Evolutionary conservation across 176 grass and related monocot genomes (phyloP).

Genomic region (Phyllostachys edulis): DNA sequence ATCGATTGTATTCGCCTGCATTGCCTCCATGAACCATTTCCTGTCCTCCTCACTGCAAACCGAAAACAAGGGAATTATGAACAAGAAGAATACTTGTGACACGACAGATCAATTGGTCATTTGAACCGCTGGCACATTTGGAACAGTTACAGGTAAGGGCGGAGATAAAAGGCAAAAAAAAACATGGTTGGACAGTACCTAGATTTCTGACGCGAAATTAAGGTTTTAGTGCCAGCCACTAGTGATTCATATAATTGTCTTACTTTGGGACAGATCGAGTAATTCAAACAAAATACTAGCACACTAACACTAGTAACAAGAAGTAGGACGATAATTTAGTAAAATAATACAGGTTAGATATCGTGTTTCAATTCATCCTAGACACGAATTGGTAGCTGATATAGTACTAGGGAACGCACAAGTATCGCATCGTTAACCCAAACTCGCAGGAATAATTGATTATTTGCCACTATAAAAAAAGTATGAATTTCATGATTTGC

Average conservation of each 20-base stretch:
- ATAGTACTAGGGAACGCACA: neutral
- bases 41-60: conserved; percentile 69
- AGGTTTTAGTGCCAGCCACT: neutral
- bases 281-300: too few species aligned
- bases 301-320: neutral
- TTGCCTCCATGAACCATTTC: conserved; percentile 93
- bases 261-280: neutral
- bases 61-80: neutral
- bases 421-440: neutral
- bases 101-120: too few species aligned
- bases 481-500: too few species aligned
- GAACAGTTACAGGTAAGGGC: too few species aligned
- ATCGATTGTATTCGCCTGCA: conserved; percentile 75
- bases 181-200: neutral
- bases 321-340: neutral
- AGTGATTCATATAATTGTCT: neutral
- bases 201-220: neutral
- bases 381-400: neutral
- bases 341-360: neutral
- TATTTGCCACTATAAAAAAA: too few species aligned
- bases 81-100: neutral
- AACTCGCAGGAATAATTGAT: too few species aligned
- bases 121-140: neutral
- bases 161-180: too few species aligned
- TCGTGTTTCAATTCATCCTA: neutral